Base-by-base conservation (phyloP, 352 stramenopile species). In the Pythium guiyangense region DNA sequence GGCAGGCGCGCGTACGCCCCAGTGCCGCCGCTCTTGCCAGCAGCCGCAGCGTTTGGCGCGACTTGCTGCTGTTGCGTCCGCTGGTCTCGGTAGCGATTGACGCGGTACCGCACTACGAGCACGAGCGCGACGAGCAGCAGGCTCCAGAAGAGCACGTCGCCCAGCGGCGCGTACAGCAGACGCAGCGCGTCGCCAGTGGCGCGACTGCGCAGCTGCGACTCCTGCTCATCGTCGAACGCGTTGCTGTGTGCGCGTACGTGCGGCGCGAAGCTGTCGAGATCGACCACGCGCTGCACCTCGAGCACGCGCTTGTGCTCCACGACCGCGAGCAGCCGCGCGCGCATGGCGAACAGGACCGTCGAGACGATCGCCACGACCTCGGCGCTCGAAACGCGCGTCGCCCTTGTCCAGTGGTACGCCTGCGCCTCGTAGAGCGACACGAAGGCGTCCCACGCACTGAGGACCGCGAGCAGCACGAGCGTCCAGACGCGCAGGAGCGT, bases 401-500 rank as follows among this genome's bases (percentile, higher is more conserved):
- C 54, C 9, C 59, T 70, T 20, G 53, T 60, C 29, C 76, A n/a
- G 57, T 60, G 60, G 49, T 75, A 79, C 2, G 71, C 71, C 37
- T 58, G 49, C 48, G 60, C 59, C 63, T 79, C 65, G 39, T 73
- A 49, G 20, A 75, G 22, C 9, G 60, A 64, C 27, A 77, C 68
- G 44, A 67, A 27, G 0, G 64, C n/a, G 27, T 63, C 50, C 71
- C 71, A 79, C 4, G 66, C 17, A 15, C 15, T 50, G 52, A 77
- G 52, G 17, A 71, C 40, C 15, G 67, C 2, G 31, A 73, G 49
- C 26, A 77, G 63, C 14, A 77, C 53, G 14, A 79, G 48, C 26
- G 59, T 43, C 68, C 68, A 79, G 1, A 70, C 29, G 34, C 68
- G 71, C 3, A 73, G 10, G 17, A 47, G 62, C n/a, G 67, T 80